Evolutionary conservation across 371 early-diverging fungal species (phyloP).

Genomic region (Mortierella sp.): DNA sequence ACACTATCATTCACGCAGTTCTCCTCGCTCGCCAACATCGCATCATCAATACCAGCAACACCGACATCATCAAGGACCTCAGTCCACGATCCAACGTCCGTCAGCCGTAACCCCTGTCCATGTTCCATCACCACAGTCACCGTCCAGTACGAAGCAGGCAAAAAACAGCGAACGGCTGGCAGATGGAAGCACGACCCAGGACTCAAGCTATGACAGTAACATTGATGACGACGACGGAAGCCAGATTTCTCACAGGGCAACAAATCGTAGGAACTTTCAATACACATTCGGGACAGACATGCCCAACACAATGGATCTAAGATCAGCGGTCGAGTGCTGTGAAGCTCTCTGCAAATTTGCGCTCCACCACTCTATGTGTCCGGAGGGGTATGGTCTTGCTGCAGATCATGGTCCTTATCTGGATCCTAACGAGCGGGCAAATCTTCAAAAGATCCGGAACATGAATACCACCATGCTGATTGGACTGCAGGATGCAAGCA

Average conservation of each 20-base stretch:
- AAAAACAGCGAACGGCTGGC: not conserved
- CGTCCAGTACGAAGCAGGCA: not conserved
- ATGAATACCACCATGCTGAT: constrained; percentile 49
- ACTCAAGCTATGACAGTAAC: constrained; percentile 12
- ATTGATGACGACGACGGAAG: constrained; percentile 16
- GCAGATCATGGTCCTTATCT: not conserved
- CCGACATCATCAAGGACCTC: no score
- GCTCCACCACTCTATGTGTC: constrained; percentile 24
- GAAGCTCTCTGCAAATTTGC: constrained; percentile 48
- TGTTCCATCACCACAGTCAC: no score
- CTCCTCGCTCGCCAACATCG: no score
- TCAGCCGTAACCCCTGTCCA: not conserved
- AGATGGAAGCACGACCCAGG: not conserved
- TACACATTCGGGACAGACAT: constrained; percentile 44
- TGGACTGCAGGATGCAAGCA: constrained; percentile 17
- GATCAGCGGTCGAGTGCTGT: constrained; percentile 41
- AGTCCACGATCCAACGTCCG: no score
- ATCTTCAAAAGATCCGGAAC: constrained; percentile 36
- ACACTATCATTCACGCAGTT: no score
- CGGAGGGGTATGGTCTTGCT: not conserved
- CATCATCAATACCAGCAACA: no score
- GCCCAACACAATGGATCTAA: constrained; percentile 43
- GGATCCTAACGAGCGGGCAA: constrained; percentile 27
- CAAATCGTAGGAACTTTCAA: not conserved
- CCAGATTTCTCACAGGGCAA: not conserved